Evolutionary conservation across 148 eudicot species (phyloP).

Genomic region (Rhododendron griersonianum): DNA sequence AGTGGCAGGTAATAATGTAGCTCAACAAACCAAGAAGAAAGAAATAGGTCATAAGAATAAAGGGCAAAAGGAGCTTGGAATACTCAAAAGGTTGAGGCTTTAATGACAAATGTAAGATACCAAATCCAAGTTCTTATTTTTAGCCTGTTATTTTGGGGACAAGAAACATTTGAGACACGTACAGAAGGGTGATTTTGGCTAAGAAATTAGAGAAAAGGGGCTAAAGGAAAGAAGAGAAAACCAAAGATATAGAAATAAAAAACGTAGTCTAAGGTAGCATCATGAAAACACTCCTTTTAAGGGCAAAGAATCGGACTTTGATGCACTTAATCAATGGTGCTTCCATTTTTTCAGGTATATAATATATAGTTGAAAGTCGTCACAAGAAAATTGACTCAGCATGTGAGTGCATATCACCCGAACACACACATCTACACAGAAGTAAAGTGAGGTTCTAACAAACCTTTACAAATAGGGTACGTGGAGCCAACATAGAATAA

Average conservation of each 20-base stretch:
- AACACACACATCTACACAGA: neutral
- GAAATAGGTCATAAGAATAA: neutral
- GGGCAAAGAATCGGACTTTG: neutral
- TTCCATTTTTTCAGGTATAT: neutral
- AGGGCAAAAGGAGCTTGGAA: neutral
- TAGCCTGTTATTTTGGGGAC: neutral
- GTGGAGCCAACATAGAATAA: slow-evolving; percentile 73
- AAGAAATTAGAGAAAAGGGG: neutral
- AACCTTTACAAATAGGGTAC: slow-evolving; percentile 81
- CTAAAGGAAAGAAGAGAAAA: neutral
- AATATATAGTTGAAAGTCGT: neutral
- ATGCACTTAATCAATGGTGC: neutral
- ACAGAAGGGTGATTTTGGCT: neutral
- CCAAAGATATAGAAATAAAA: neutral
- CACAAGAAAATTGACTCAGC: neutral
- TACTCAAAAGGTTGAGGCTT: neutral
- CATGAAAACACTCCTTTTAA: neutral
- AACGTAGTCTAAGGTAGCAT: neutral
- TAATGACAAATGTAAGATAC: neutral
- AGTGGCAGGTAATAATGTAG: neutral
- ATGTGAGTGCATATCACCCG: neutral
- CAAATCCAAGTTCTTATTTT: neutral
- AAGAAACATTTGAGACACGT: neutral
- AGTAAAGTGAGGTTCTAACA: slow-evolving; percentile 4
- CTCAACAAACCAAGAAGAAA: neutral